A percentile compares a stretch with the other conserved stretches of the same genome.
phyloP scores from a whole-genome alignment of 352 stramenopile genomes.

The Phytopythium ostracodes region DNA sequence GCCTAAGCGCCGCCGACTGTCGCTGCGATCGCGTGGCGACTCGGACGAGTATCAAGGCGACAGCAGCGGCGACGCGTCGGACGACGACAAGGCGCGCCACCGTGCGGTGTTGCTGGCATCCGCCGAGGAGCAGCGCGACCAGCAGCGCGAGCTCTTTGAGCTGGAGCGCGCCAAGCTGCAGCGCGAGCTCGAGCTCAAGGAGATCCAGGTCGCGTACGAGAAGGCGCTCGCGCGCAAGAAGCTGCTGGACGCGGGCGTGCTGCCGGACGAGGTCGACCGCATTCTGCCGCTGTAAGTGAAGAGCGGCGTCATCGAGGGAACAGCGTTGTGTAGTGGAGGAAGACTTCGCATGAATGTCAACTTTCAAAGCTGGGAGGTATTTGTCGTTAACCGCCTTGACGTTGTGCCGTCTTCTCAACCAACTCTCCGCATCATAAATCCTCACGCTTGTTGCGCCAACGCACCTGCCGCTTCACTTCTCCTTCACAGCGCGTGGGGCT shows the following conservation, averaged over 20 bases:
- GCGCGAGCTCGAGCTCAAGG: constrained; percentile 36
- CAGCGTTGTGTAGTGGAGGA: background rate
- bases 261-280: constrained; percentile 32
- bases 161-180: constrained; percentile 41
- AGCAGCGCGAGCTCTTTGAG: constrained; percentile 36
- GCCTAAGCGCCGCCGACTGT: constrained; percentile 12
- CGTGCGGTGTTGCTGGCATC: constrained; percentile 16
- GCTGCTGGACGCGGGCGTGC: constrained; percentile 35
- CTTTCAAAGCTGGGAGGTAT: background rate
- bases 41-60: constrained; percentile 5
- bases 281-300: constrained; percentile 24
- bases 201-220: constrained; percentile 35
- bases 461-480: too few species aligned
- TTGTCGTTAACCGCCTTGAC: background rate
- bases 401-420: background rate
- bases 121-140: constrained; percentile 25
- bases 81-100: background rate
- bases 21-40: constrained; percentile 1
- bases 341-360: too few species aligned
- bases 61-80: background rate
- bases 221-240: constrained; percentile 41
- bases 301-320: too few species aligned
- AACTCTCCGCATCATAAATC: background rate
- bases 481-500: background rate
- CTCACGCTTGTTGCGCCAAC: background rate